A percentile compares a stretch with the other conserved stretches of the same genome.
phyloP scores from a whole-genome alignment of 495 filamentous ascomycete species.

The Aspergillus kassunensis region DNA sequence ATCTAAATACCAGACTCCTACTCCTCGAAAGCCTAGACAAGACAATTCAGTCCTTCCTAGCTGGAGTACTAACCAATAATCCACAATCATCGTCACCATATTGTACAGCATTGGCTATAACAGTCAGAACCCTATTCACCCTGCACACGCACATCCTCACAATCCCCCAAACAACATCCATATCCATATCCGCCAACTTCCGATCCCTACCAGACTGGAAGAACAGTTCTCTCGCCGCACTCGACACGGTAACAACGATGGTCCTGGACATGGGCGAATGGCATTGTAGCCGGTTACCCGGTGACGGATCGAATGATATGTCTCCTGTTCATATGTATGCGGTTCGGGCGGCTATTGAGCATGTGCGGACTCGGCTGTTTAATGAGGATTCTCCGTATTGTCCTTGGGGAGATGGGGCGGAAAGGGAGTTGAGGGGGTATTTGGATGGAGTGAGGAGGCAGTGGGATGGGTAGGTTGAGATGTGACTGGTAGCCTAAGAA shows the following conservation, averaged over 20 bases:
- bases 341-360: background rate
- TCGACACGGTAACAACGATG: conserved; percentile 8
- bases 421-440: background rate
- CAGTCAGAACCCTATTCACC: conserved; percentile 14
- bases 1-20: conserved; percentile 13
- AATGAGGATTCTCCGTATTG: background rate
- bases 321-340: conserved; percentile 5
- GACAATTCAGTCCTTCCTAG: conserved; percentile 18
- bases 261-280: background rate
- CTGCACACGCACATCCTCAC: conserved; percentile 1
- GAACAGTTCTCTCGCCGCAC: background rate
- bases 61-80: conserved; percentile 22
- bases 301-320: background rate
- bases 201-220: conserved; percentile 2
- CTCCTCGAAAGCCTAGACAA: conserved; percentile 18
- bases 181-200: background rate
- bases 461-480: too few relatives aligned
- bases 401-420: background rate
- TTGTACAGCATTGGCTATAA: conserved; percentile 26
- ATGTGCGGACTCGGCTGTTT: background rate
- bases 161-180: background rate
- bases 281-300: background rate
- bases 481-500: too few relatives aligned
- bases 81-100: conserved; percentile 18
- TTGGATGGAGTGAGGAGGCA: too few relatives aligned